phyloP scores from a whole-genome alignment of 192 early-diverging fungal genomes.

The Backusella luteola region DNA sequence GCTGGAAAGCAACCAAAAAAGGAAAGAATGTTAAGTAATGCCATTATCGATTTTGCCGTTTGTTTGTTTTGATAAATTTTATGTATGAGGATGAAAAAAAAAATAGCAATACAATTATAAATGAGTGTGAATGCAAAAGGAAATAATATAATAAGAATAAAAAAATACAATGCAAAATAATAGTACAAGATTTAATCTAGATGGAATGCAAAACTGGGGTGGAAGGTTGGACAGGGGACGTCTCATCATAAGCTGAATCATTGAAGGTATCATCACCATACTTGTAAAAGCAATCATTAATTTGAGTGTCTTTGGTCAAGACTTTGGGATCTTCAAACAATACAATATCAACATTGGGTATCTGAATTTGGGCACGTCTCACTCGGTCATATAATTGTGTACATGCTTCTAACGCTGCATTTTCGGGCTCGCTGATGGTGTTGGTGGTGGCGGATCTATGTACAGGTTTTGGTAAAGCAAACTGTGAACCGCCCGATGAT shows the following conservation, averaged over 20 bases:
- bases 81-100: neutral
- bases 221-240: neutral
- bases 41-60: neutral
- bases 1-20: neutral
- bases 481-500: neutral
- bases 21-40: neutral
- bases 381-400: constrained; percentile 5
- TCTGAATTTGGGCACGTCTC: neutral
- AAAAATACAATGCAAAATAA: constrained; percentile 2
- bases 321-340: constrained; percentile 5
- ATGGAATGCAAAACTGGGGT: neutral
- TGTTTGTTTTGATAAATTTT: constrained; percentile 1
- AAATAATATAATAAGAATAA: neutral
- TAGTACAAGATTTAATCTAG: neutral
- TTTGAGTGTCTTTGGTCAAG: neutral
- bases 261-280: constrained; percentile 10
- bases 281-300: constrained; percentile 10
- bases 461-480: neutral
- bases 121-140: neutral
- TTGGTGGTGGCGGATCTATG: neutral
- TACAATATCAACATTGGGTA: constrained; percentile 20
- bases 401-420: neutral
- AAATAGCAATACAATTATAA: neutral
- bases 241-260: neutral
- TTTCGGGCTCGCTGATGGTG: neutral